Conservation (phyloP, 768 basidiomycete genomes). For the Hygrocybe coccinea region DNA sequence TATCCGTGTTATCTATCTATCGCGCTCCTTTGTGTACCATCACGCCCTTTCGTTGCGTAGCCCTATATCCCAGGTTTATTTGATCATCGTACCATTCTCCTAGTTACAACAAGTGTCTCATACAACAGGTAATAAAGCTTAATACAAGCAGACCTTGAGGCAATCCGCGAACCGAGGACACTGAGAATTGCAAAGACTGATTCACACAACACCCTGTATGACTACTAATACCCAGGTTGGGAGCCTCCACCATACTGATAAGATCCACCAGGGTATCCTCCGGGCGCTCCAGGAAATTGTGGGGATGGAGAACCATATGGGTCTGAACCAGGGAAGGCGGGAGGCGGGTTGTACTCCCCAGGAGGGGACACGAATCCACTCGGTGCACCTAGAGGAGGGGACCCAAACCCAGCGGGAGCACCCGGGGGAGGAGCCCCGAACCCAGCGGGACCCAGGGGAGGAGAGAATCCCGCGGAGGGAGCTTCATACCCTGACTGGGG, state of each 20-base stretch:
- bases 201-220: neutral
- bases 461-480: neutral
- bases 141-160: neutral
- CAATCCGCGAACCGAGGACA: neutral
- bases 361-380: slow-evolving; percentile 8
- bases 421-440: slow-evolving; percentile 12
- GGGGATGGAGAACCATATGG: slow-evolving; percentile 25
- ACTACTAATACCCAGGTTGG: neutral
- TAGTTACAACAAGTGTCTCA: no score
- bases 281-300: slow-evolving; percentile 14
- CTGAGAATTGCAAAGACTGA: neutral
- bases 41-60: neutral
- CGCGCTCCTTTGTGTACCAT: neutral
- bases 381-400: neutral
- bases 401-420: slow-evolving; percentile 9
- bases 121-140: no score
- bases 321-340: slow-evolving; percentile 36
- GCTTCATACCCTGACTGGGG: neutral
- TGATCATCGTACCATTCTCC: neutral
- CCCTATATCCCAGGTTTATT: neutral
- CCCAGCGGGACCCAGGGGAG: slow-evolving; percentile 12
- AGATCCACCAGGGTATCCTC: neutral
- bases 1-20: neutral
- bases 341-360: slow-evolving; percentile 20
- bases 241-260: slow-evolving; percentile 4